Base-by-base conservation (phyloP, 768 basidiomycete species). In the Lactarius psammicola region DNA sequence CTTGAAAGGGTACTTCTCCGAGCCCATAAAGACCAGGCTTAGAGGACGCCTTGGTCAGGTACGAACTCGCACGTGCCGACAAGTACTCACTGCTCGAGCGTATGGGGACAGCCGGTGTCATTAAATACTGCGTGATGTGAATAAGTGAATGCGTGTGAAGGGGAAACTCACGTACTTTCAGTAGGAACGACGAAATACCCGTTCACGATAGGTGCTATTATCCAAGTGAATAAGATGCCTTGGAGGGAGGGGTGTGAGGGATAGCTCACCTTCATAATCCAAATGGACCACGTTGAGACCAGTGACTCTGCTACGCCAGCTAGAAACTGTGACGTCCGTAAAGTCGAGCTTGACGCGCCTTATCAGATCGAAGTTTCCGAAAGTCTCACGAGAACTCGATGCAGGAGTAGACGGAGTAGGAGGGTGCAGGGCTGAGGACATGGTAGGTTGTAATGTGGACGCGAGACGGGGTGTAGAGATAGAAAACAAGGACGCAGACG, bases 21-120 rank as follows among this genome's bases (percentile, higher is more conserved):
- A 96, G 6, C 97, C 97, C 83, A 98, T 90, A 74, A 98, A 98
- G 34, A 98, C 86, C 66, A 96, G 77, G 75, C 91, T 94, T 67
- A 23, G 18, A 10, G 23, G 54, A 36, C 36, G 55, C 62, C 57
- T 54, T 26, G 9, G 61, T 60, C 30, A 57, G 40, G 17, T 53
- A 36, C 23, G 44, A 46, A 59, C 26, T 20, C 23, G 40, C 26
- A 38, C 30, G 44, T 23, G 38, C 13, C 18, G 44, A 40, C 56
- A 34, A 31, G n/a, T 17, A 79, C 89, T 73, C 73, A 94, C 92
- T 98, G 95, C 78, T 98, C 96, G 44, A 98, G 79, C 1, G 96
- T 98, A 76, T 98, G 96, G 3, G 96, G 96, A 72, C 95, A 91
- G 63, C 96, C 96, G 58, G 87, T 90, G 74, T 97, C 95, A 77